These are phyloP conservation scores for Aspergillus sp. DNA, from an alignment of 2,329 filamentous ascomycete genomes.

Conservation along the genomic window DNA sequence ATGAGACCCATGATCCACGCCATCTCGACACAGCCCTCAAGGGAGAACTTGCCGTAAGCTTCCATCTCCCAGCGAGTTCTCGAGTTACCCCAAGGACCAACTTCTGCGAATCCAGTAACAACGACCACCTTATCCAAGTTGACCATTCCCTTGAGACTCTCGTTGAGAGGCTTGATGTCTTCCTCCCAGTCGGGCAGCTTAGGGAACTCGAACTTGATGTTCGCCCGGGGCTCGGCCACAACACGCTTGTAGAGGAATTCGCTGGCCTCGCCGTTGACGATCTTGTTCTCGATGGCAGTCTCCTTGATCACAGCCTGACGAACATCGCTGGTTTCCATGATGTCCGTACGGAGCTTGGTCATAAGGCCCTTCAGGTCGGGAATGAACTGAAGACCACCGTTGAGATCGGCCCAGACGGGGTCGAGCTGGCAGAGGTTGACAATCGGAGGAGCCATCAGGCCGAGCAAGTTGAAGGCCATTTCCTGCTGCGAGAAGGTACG, in stretches of 20 bases:
- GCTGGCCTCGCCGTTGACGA: conserved; percentile 89
- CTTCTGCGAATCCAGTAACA: conserved; percentile 89
- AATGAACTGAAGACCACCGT: conserved; percentile 96
- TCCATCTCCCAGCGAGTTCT: conserved; percentile 99
- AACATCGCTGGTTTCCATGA: conserved; percentile 92
- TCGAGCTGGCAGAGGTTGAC: conserved; percentile 94
- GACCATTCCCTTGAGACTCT: conserved; percentile 92
- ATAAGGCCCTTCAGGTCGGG: conserved; percentile 92
- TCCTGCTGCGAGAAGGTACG: conserved; percentile 98
- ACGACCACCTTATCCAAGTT: conserved; percentile 98
- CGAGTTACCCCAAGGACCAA: conserved; percentile 89
- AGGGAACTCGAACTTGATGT: conserved; percentile 97
- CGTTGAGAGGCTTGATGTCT: conserved; percentile 85
- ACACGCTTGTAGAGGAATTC: conserved; percentile 95
- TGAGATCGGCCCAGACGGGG: conserved; percentile 94
- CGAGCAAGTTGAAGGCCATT: conserved; percentile 98
- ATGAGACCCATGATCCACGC: conserved; percentile 99
- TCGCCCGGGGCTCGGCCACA: conserved; percentile 87
- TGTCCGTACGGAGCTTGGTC: conserved; percentile 88
- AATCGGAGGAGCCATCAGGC: conserved; percentile 89
- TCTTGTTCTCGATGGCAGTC: conserved; percentile 93
- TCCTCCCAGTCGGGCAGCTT: conserved; percentile 84
- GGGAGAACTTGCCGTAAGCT: conserved; percentile 89
- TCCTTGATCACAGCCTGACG: conserved; percentile 93
- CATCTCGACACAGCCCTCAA: conserved; percentile 98